Conservation (phyloP, 768 basidiomycete genomes). For the Russula abietina region DNA sequence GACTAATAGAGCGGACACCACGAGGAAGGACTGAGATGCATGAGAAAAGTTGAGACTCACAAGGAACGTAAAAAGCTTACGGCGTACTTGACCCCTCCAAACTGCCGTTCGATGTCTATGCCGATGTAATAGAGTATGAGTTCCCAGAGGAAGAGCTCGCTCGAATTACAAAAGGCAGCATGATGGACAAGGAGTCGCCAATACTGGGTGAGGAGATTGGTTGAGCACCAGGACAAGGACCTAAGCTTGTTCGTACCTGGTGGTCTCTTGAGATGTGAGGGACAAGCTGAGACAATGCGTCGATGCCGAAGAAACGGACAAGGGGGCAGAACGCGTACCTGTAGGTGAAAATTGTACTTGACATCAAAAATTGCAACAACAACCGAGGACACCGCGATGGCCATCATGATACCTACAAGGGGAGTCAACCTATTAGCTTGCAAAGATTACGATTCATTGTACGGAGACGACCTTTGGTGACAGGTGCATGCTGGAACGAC, state of each 20-base stretch:
- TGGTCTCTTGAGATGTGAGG: constrained; percentile 88
- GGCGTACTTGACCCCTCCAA: constrained; percentile 83
- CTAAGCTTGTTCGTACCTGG: constrained; percentile 49
- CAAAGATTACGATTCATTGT: background rate
- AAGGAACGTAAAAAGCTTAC: constrained; percentile 39
- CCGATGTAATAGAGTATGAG: constrained; percentile 67
- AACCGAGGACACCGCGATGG: constrained; percentile 65
- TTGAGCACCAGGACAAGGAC: background rate
- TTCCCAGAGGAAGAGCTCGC: constrained; percentile 74
- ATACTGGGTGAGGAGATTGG: constrained; percentile 47
- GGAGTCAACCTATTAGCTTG: constrained; percentile 6
- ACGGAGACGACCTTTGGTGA: constrained; percentile 59
- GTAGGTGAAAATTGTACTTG: constrained; percentile 85
- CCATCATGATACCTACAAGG: constrained; percentile 66
- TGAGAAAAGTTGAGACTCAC: constrained; percentile 11
- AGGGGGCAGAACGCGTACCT: constrained; percentile 39
- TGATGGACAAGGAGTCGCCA: constrained; percentile 78
- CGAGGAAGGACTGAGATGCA: constrained; percentile 62
- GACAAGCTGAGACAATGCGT: constrained; percentile 46
- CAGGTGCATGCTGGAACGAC: constrained; percentile 81
- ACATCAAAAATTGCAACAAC: constrained; percentile 73
- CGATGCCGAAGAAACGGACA: constrained; percentile 6
- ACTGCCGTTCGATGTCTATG: constrained; percentile 73
- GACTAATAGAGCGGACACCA: constrained; percentile 59
- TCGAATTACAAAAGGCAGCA: constrained; percentile 74